Evolutionary conservation across 2,329 filamentous ascomycete genomes (phyloP), one percentile per base, ranked within the genome.

Genomic region (Capronia coronata): DNA sequence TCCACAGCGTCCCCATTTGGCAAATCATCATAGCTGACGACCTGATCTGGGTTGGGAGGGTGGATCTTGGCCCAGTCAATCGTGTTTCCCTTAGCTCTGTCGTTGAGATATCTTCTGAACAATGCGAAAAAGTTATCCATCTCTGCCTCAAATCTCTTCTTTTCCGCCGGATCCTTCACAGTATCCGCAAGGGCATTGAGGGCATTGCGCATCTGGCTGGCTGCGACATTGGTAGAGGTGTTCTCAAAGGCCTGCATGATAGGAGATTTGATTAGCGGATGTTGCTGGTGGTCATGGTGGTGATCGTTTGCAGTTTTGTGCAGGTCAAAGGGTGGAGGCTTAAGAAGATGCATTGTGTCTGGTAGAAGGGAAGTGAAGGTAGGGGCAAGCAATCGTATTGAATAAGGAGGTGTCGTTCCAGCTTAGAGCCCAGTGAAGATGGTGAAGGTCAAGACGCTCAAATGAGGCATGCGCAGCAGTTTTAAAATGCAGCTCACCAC

Each of bases 91-190:
- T 97, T 97, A 67, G 93, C 91, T 79, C 96, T 95, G 76, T 97
- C 93, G 69, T 96, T 96, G 58, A 98, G 77, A 74, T 96, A 98
- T 73, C 93, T 83, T 67, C 93, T 86, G 84, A 98, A 98, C 56
- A 98, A 85, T 54, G 89, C 85, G 68, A 98, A 98, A 79, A 98
- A 98, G 83, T 98, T 98, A 81, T 98, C 93, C 90, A 96, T 97
- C 75, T 98, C 91, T 3, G 90, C 94, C 76, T 97, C 91, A 71
- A 97, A 97, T 60, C 94, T 82, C 87, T 74, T 72, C 75, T 80
- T 82, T 67, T 80, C 76, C 25, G 68, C 75, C 49, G 85, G 78
- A 67, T 97, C 89, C 64, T 83, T 80, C 68, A 96, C 90, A 8
- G 84, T 86, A 74, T 98, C 93, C 63, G 87, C 80, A 57, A 98